These are phyloP conservation scores for Prosopis cineraria DNA, from an alignment of 306 rosid species.

Conservation along the genomic window DNA sequence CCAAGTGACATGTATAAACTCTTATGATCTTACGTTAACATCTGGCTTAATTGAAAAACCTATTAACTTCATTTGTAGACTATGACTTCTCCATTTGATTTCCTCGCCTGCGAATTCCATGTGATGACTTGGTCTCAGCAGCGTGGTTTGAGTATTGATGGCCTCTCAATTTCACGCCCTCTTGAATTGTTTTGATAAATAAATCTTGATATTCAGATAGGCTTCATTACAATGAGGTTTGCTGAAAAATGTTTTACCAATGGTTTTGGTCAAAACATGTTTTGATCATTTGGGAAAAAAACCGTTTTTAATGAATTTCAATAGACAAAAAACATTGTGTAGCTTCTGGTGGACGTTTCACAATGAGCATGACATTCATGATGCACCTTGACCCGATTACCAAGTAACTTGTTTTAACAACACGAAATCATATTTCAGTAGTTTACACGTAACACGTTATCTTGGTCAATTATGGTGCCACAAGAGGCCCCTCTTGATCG, in stretches of 20 bases:
- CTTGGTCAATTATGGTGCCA: background rate
- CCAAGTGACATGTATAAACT: constrained; percentile 1
- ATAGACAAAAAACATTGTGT: no score
- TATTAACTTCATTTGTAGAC: background rate
- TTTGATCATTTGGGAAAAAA: no score
- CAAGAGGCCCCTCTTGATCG: no score
- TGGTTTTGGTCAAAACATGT: no score
- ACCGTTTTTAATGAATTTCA: no score
- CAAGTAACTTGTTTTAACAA: background rate
- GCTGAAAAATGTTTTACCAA: background rate
- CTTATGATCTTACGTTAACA: background rate
- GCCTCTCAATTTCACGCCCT: background rate
- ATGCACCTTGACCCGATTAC: background rate
- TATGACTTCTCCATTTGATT: background rate
- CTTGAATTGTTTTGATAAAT: background rate
- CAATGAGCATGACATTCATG: no score
- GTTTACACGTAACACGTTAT: background rate
- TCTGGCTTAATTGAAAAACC: background rate
- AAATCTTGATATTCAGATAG: background rate
- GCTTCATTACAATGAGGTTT: background rate
- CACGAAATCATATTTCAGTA: background rate
- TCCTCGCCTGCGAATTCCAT: background rate
- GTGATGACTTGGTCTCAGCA: background rate
- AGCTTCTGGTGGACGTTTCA: no score
- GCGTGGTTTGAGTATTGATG: background rate